phyloP scores from a whole-genome alignment of 2,329 filamentous ascomycete species.

The Trichophaea hybrida region DNA sequence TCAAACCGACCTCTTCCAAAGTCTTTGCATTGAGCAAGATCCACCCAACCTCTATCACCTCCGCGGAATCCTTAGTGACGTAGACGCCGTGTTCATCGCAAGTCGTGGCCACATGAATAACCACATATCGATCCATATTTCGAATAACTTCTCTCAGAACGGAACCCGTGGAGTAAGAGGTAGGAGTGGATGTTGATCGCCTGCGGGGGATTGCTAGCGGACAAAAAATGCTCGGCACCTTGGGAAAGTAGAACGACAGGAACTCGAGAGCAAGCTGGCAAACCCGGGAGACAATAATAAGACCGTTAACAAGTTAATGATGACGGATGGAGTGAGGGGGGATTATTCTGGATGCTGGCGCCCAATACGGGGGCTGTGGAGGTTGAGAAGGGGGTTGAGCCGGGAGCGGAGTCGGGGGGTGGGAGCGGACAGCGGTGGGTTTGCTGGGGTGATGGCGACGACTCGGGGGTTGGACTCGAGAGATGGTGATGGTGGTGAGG shows the following conservation, averaged over 20 bases:
- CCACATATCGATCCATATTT: conserved; percentile 86
- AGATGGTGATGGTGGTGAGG: background rate
- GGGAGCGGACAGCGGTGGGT: no score
- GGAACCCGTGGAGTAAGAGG: background rate
- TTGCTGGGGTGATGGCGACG: no score
- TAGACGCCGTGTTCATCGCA: conserved; percentile 99
- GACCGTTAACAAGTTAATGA: background rate
- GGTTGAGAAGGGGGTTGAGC: background rate
- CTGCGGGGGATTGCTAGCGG: background rate
- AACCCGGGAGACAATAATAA: no score
- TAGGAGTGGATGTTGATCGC: background rate
- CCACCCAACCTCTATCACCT: conserved; percentile 98
- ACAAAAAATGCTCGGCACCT: background rate
- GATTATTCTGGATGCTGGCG: background rate
- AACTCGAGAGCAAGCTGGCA: background rate
- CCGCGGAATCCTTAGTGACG: conserved; percentile 96
- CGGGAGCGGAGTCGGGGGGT: no score
- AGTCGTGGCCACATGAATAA: conserved; percentile 96
- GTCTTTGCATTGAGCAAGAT: conserved; percentile 84
- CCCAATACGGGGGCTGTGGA: background rate
- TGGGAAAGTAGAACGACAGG: background rate
- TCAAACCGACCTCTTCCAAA: conserved; percentile 66
- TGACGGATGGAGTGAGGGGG: background rate
- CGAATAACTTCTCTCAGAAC: background rate
- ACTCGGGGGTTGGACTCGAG: no score